Percentiles rank a stretch among this genome's conserved stretches.
phyloP scores from a whole-genome alignment of 495 filamentous ascomycete species.

The Penicillium argentinense region DNA sequence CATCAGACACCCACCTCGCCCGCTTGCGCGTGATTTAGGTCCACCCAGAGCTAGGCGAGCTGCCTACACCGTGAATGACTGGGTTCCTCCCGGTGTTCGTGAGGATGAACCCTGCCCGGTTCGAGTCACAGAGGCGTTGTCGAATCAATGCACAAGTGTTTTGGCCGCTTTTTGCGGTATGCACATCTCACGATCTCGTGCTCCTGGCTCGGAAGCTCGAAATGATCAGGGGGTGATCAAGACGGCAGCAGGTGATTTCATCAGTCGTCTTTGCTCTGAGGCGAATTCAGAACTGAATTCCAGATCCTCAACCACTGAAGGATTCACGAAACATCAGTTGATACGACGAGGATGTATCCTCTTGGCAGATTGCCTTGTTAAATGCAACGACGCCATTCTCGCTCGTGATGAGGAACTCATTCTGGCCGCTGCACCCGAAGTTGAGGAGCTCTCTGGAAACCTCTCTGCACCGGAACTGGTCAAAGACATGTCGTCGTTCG shows the following conservation, averaged over 20 bases:
- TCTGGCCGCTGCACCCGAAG: constrained; percentile 6
- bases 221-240: constrained; percentile 11
- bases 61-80: no score
- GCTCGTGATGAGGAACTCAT: not conserved
- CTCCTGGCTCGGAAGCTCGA: no score
- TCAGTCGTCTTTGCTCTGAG: constrained; percentile 27
- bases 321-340: constrained; percentile 24
- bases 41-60: constrained; percentile 17
- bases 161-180: constrained; percentile 44
- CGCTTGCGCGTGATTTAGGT: not conserved
- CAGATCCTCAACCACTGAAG: no score
- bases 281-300: no score
- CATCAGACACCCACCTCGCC: not conserved
- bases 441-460: constrained; percentile 16
- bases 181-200: constrained; percentile 39
- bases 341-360: constrained; percentile 41
- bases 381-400: constrained; percentile 29
- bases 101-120: constrained; percentile 43
- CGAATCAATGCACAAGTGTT: constrained; percentile 44
- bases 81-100: no score
- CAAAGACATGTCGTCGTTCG: constrained; percentile 38
- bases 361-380: constrained; percentile 34
- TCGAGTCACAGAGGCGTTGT: constrained; percentile 43
- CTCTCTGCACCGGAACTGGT: constrained; percentile 33
- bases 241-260: constrained; percentile 28